Evolutionary conservation across 192 early-diverging fungal species (phyloP), one percentile per base, ranked within the genome.

Genomic region (Entomortierella parvispora): DNA sequence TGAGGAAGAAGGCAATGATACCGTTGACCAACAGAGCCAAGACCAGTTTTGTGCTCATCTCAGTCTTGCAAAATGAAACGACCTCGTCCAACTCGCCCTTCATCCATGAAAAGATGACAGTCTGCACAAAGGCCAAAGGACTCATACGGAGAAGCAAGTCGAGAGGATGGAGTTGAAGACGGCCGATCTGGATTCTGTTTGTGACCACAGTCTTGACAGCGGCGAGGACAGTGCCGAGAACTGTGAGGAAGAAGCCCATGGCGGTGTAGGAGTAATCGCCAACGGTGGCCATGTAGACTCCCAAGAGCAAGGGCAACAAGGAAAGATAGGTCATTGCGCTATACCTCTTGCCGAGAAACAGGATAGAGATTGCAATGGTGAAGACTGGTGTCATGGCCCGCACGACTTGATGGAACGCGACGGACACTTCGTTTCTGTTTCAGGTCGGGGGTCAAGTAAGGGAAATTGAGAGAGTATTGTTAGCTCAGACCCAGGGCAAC

Each of bases 181-280:
- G 80, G 48, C 95, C 94, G 23, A 93, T 90, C 62, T 91, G 88
- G 9, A 97, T 86, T 0, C 81, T 76, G 79, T 97, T 95, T 6
- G 95, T 97, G 17, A 90, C 87, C 20, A 95, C 89, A 2, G 93
- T 94, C 75, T 97, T 97, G 25, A 88, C 42, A 1, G 95, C 90
- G 5, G 92, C 90, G 42, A 97, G 81, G 15, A 94, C 59, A 2
- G 90, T 91, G 46, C 95, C 95, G 3, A 94, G 64, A 2, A 95
- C 82, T 0, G 95, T 97, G 37, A 94, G 68, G 44, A 94, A 62
- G 58, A 95, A 88, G 3, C 94, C 94, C 44, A 89, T 62, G 32
- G 82, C 62, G 3, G 92, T 89, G 69, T 87, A 92, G 18, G 84
- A 81, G 68, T 95, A 93, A 53, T 95, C 94, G 26, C 92, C 94